These are phyloP conservation scores for Hibiscus tridactylites DNA, from an alignment of 345 rosid genomes.

Conservation along the genomic window DNA sequence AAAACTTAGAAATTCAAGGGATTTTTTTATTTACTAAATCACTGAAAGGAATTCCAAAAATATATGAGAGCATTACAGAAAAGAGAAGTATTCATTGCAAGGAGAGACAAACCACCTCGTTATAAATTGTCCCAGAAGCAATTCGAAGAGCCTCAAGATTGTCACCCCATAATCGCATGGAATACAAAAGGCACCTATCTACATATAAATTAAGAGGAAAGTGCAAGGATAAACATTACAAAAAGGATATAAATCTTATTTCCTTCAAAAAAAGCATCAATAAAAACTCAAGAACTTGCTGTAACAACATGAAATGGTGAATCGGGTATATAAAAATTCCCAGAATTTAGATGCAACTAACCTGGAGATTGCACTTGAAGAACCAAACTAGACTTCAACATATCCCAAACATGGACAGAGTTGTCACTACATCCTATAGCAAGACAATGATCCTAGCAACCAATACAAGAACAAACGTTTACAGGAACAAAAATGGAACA, in stretches of 20 bases:
- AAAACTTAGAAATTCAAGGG: background rate
- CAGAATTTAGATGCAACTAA: constrained; percentile 11
- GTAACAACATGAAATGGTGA: background rate
- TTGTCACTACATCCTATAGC: constrained; percentile 87
- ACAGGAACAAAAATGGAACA: constrained; percentile 5
- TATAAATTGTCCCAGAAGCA: constrained; percentile 86
- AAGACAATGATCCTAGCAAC: constrained; percentile 39
- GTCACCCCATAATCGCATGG: constrained; percentile 84
- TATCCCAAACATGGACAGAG: constrained; percentile 61
- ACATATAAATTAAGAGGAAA: constrained; percentile 17
- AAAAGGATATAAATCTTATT: background rate
- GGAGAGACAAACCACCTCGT: constrained; percentile 48
- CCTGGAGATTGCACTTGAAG: constrained; percentile 76
- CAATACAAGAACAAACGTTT: constrained; percentile 5
- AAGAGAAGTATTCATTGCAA: background rate
- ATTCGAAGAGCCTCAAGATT: constrained; percentile 51
- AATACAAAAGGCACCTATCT: constrained; percentile 85
- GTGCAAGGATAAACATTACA: background rate
- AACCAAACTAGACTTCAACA: constrained; percentile 30
- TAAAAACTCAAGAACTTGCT: background rate
- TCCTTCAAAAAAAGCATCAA: background rate
- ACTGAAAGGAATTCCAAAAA: background rate
- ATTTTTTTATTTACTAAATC: background rate
- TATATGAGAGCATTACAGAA: background rate
- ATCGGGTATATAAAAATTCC: background rate